phyloP scores from a whole-genome alignment of 768 basidiomycete species.

The Phaeotremella skinneri region DNA sequence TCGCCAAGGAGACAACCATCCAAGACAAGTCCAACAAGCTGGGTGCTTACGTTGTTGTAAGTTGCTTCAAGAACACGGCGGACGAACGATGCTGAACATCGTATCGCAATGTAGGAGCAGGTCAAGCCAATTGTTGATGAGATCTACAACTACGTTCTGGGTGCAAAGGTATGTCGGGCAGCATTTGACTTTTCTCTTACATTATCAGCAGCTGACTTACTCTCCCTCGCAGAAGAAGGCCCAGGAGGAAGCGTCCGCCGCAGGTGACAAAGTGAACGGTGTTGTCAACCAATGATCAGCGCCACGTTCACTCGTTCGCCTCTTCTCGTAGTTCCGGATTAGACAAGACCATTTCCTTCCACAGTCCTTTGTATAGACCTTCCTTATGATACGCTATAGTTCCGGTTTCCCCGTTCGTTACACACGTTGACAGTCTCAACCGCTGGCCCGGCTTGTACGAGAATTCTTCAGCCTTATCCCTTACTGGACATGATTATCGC shows the following conservation, averaged over 20 bases:
- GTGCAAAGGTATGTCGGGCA: slow-evolving; percentile 38
- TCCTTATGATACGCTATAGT: too few species aligned
- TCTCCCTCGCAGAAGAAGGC: slow-evolving; percentile 5
- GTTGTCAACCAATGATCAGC: neutral
- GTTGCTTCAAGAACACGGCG: slow-evolving; percentile 1
- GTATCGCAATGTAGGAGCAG: slow-evolving; percentile 30
- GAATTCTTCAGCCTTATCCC: too few species aligned
- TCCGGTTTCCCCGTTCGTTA: too few species aligned
- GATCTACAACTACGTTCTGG: slow-evolving; percentile 45
- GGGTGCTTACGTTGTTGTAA: slow-evolving; percentile 39
- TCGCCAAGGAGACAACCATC: slow-evolving; percentile 38
- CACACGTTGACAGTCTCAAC: too few species aligned
- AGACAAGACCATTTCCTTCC: neutral
- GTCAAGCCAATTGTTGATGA: slow-evolving; percentile 48
- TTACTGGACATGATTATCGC: too few species aligned
- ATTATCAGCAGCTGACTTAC: neutral
- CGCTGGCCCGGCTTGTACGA: too few species aligned
- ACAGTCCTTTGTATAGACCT: neutral
- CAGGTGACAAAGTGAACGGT: slow-evolving; percentile 4
- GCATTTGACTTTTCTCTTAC: neutral
- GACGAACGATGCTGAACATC: neutral
- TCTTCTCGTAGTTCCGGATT: neutral
- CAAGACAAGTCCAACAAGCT: slow-evolving; percentile 49
- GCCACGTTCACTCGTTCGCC: neutral
- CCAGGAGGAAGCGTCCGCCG: slow-evolving; percentile 4